Evolutionary conservation across 2,329 filamentous ascomycete genomes (phyloP).

Genomic region (Pseudocercospora eumusae): DNA sequence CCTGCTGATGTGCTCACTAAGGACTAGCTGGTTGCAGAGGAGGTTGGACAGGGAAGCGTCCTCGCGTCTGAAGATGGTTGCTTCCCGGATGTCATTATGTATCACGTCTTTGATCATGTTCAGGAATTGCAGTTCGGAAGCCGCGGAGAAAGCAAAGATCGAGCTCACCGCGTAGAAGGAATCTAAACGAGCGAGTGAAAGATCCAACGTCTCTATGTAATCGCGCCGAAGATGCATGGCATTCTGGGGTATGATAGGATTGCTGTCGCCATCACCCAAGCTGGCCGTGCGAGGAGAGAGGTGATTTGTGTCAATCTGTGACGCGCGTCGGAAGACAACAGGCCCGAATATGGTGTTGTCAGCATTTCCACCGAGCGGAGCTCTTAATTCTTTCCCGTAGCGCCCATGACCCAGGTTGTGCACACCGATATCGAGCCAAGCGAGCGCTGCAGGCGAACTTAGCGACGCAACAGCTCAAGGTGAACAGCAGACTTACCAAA

Average conservation of each 20-base stretch:
- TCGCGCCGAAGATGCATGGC: slow-evolving; percentile 3
- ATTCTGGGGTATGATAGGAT: slow-evolving; percentile 5
- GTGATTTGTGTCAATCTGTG: not conserved
- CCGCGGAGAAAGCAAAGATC: not conserved
- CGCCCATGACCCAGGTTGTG: not conserved
- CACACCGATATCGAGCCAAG: not conserved
- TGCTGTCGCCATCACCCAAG: too few relatives aligned
- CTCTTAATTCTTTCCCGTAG: not conserved
- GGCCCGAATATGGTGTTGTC: slow-evolving; percentile 7
- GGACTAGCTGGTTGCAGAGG: slow-evolving; percentile 1
- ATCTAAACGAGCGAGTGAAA: not conserved
- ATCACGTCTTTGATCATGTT: slow-evolving; percentile 8
- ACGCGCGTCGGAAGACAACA: not conserved
- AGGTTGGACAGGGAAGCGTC: slow-evolving; percentile 7
- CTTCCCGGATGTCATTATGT: slow-evolving; percentile 3
- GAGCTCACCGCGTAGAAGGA: slow-evolving; percentile 7
- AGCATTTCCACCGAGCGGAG: not conserved
- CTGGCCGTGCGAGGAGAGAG: not conserved
- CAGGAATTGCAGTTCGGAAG: slow-evolving; percentile 9
- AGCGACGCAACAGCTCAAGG: not conserved
- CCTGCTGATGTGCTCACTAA: not conserved
- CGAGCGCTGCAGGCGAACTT: too few relatives aligned
- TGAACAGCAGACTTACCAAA: slow-evolving; percentile 6
- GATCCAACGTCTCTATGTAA: not conserved
- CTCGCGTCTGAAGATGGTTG: not conserved